Base-by-base conservation (phyloP, 2,329 filamentous ascomycete species). In the Pseudocercospora fijiensis region DNA sequence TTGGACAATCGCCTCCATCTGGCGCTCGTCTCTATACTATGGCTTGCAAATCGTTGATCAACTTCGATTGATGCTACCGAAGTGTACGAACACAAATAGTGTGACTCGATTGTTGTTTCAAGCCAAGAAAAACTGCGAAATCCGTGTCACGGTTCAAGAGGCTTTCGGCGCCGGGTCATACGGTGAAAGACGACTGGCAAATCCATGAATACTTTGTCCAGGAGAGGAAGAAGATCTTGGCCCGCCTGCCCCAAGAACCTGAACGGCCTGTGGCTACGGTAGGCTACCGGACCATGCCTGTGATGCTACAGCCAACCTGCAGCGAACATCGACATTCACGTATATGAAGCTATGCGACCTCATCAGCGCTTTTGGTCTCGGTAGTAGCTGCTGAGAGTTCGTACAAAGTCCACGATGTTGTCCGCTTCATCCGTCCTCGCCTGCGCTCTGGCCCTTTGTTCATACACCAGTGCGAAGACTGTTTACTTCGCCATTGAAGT, bases 401-500 rank as follows among this genome's bases (percentile, higher is more conserved):
- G 24, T 33, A 47, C 43, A 51, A 10, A 28, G 2, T 41, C 28
- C 53, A 47, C 28, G 22, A 64, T 64, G 62, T 22, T 58, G 58
- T 63, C 52, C 26, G 22, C 45, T 16, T 8, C 41, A 24, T 16
- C 47, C 27, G 41, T 61, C 37, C 33, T 61, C 37, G 30, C 26
- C 43, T 57, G 24, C 52, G 43, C 58, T n/a, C 58, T 64, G 9
- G 51, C 43, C 45, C 26, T 61, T 37, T 33, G 59, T 43, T 49
- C 62, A 7, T 30, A 27, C 45, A 55, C 58, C 13, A 22, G 26
- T 30, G 62, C 62, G 27, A 59, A 56, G 9, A 64, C 62, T 8
- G 37, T 59, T 10, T 47, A 59, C 22, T 64, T 64, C 33, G 62
- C 62, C 18, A 58, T 64, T 26, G 58, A 61, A n/a, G 58, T 37